Percentiles rank a stretch among this genome's conserved stretches.
Evolutionary conservation across 177 flowering plant genomes (phyloP).

Genomic region (Vitis hybrid): DNA sequence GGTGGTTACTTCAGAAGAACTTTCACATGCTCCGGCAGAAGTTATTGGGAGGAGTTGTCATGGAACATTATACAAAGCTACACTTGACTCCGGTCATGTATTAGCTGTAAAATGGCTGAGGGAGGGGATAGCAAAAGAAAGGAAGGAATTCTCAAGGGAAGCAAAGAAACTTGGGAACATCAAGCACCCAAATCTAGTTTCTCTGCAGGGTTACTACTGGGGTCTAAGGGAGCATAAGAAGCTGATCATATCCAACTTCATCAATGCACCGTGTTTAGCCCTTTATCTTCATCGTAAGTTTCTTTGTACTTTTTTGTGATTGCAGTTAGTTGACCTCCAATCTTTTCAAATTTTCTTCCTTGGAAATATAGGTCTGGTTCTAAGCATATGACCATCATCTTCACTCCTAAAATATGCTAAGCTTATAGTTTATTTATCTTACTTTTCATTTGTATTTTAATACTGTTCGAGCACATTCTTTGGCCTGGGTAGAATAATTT

Average conservation of each 20-base stretch:
- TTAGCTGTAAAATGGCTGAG: slow-evolving; percentile 73
- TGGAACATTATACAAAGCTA: slow-evolving; percentile 67
- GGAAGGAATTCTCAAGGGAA: slow-evolving; percentile 73
- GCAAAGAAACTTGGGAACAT: slow-evolving; percentile 72
- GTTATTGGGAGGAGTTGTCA: slow-evolving; percentile 74
- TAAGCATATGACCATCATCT: too few relatives aligned
- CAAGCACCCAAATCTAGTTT: slow-evolving; percentile 69
- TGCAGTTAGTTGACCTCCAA: not conserved
- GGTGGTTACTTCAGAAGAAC: slow-evolving; percentile 58
- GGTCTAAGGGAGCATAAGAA: slow-evolving; percentile 73
- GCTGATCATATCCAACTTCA: slow-evolving; percentile 58
- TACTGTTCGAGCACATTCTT: too few relatives aligned
- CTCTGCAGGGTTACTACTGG: slow-evolving; percentile 75
- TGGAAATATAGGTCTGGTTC: not conserved
- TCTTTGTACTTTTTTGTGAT: not conserved
- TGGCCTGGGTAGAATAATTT: too few relatives aligned
- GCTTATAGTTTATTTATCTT: too few relatives aligned
- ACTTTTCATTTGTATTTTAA: too few relatives aligned
- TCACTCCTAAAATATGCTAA: too few relatives aligned
- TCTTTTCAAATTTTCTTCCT: not conserved
- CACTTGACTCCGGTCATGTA: slow-evolving; percentile 47
- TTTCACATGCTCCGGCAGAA: slow-evolving; percentile 80
- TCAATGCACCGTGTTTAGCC: slow-evolving; percentile 51
- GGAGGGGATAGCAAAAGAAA: slow-evolving; percentile 66
- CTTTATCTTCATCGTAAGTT: slow-evolving; percentile 60